Evolutionary conservation across 2,329 filamentous ascomycete species (phyloP).

Genomic region (Botryotinia globosa): DNA sequence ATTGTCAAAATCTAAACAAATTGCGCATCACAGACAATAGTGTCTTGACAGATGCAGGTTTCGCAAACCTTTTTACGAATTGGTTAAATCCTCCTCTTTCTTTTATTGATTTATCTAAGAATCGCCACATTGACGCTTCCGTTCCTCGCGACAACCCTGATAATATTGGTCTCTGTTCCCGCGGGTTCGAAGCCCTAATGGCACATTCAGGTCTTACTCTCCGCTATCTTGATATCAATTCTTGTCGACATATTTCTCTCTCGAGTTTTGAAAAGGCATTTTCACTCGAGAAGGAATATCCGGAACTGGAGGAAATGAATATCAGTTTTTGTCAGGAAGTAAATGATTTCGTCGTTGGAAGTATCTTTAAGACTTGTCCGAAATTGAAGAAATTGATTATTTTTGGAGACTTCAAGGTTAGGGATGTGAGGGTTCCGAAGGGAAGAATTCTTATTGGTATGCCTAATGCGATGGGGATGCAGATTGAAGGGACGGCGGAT

Average conservation of each 20-base stretch:
- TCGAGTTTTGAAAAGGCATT: slow-evolving; percentile 75
- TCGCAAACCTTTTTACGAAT: slow-evolving; percentile 66
- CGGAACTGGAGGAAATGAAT: slow-evolving; percentile 68
- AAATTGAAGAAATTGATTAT: slow-evolving; percentile 58
- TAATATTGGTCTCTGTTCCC: slow-evolving; percentile 69
- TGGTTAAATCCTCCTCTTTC: slow-evolving; percentile 73
- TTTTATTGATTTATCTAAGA: slow-evolving; percentile 72
- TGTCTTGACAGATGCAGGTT: slow-evolving; percentile 70
- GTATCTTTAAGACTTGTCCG: slow-evolving; percentile 63
- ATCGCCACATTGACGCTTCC: slow-evolving; percentile 70
- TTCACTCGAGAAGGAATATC: slow-evolving; percentile 57
- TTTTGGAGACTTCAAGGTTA: slow-evolving; percentile 64
- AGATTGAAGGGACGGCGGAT: slow-evolving; percentile 52
- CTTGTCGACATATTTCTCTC: slow-evolving; percentile 76
- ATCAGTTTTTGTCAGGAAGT: slow-evolving; percentile 72
- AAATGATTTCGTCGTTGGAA: slow-evolving; percentile 61
- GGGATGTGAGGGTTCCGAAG: slow-evolving; percentile 50
- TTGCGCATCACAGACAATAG: slow-evolving; percentile 79
- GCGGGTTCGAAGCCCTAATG: slow-evolving; percentile 80
- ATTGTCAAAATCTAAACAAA: slow-evolving; percentile 68
- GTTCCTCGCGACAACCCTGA: slow-evolving; percentile 64
- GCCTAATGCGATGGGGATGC: slow-evolving; percentile 58
- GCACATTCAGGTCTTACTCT: slow-evolving; percentile 70
- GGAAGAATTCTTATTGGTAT: slow-evolving; percentile 57
- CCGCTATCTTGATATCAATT: slow-evolving; percentile 70